Conservation (phyloP, 148 eudicot genomes). For the Spergularia marina region DNA sequence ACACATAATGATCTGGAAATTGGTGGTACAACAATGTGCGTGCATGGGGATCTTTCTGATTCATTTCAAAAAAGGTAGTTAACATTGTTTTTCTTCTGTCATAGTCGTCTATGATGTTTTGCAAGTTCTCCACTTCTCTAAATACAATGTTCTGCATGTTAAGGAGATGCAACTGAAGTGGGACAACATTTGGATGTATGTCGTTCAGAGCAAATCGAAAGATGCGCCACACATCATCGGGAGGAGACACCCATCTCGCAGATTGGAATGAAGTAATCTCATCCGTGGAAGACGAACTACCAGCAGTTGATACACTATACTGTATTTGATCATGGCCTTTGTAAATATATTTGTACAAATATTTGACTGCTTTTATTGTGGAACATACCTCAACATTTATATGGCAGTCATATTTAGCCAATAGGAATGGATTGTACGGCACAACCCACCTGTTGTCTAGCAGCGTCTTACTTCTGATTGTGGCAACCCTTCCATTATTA, state of each 20-base stretch:
- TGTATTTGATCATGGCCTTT: constrained; percentile 26
- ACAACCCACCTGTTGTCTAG: constrained; percentile 33
- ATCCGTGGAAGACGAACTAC: too few species aligned
- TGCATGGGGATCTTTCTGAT: too few species aligned
- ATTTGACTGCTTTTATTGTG: constrained; percentile 18
- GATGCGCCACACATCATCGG: neutral
- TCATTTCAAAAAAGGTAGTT: too few species aligned
- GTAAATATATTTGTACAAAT: constrained; percentile 31
- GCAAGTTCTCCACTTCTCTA: neutral
- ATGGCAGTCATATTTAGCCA: constrained; percentile 20
- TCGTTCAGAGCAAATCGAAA: neutral
- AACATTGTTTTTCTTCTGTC: too few species aligned
- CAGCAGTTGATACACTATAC: neutral
- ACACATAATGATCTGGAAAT: too few species aligned
- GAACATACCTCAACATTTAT: constrained; percentile 33
- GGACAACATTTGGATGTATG: neutral
- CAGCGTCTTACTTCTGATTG: neutral
- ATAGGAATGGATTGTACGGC: constrained; percentile 29
- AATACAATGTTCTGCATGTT: neutral
- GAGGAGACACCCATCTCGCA: neutral
- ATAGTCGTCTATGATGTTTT: neutral
- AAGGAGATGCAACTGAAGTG: neutral
- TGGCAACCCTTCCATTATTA: neutral
- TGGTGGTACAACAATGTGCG: too few species aligned
- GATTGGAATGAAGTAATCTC: too few species aligned